These are phyloP conservation scores for Candida schatavii DNA, from an alignment of 805 yeast genomes.

Conservation along the genomic window DNA sequence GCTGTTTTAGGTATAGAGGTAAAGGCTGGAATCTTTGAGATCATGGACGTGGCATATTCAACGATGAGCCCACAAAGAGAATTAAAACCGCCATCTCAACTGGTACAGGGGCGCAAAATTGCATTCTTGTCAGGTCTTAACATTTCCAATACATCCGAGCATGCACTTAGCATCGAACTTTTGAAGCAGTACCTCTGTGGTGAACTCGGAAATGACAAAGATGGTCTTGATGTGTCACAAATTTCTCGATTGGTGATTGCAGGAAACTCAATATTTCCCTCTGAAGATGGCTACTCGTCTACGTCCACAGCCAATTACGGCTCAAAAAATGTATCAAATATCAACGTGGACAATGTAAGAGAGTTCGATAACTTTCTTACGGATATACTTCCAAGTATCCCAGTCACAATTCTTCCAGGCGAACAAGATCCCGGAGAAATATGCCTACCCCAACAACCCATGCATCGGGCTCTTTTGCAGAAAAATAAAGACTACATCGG, in stretches of 20 bases:
- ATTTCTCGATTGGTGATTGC: conserved; percentile 60
- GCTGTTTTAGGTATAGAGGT: conserved; percentile 86
- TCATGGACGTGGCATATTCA: conserved; percentile 78
- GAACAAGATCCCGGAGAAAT: conserved; percentile 78
- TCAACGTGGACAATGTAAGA: conserved; percentile 45
- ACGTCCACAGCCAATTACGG: conserved; percentile 38
- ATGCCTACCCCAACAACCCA: conserved; percentile 84
- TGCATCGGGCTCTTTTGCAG: conserved; percentile 74
- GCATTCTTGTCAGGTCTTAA: conserved; percentile 79
- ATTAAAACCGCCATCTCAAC: conserved; percentile 10
- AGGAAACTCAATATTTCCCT: conserved; percentile 61
- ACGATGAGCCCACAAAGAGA: conserved; percentile 55
- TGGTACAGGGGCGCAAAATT: conserved; percentile 39
- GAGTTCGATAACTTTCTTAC: conserved; percentile 58
- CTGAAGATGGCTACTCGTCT: conserved; percentile 23
- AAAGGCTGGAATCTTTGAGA: conserved; percentile 78
- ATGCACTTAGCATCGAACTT: conserved; percentile 48
- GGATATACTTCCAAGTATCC: conserved; percentile 55
- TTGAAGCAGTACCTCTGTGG: conserved; percentile 73
- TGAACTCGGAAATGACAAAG: conserved; percentile 46
- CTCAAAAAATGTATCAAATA: conserved; percentile 52
- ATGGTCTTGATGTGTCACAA: conserved; percentile 20
- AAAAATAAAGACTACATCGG: conserved; percentile 42
- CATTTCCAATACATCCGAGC: conserved; percentile 38
- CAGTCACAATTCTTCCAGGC: conserved; percentile 85